Evolutionary conservation across 768 basidiomycete genomes (phyloP).

Genomic region (Nevesoporus exiguus): DNA sequence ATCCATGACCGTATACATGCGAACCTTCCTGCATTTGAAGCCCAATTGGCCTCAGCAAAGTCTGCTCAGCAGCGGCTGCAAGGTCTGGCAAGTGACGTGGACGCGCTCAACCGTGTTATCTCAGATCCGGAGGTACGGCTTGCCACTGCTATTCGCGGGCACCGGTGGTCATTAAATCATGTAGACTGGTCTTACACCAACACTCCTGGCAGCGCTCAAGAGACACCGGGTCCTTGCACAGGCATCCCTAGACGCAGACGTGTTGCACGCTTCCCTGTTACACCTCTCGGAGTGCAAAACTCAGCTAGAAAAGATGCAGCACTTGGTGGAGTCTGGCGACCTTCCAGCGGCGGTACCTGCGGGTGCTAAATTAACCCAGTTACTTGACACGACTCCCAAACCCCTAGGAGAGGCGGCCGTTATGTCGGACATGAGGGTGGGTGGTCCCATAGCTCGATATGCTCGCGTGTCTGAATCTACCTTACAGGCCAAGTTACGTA

Average conservation of each 20-base stretch:
- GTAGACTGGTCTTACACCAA: conserved; percentile 69
- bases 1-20: conserved; percentile 72
- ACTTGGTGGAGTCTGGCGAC: conserved; percentile 51
- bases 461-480: background rate
- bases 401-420: conserved; percentile 53
- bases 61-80: conserved; percentile 60
- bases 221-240: conserved; percentile 63
- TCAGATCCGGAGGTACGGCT: conserved; percentile 56
- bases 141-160: conserved; percentile 1
- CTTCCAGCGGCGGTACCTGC: conserved; percentile 61
- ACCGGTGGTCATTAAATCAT: conserved; percentile 7
- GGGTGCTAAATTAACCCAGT: conserved; percentile 38
- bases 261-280: conserved; percentile 47
- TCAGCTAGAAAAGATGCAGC: conserved; percentile 43
- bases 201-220: conserved; percentile 51
- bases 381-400: conserved; percentile 46
- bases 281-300: conserved; percentile 53
- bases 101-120: conserved; percentile 46
- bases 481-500: conserved; percentile 51
- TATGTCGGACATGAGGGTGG: conserved; percentile 56
- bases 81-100: conserved; percentile 50
- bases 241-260: conserved; percentile 52
- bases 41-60: conserved; percentile 58
- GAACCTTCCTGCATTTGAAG: conserved; percentile 60
- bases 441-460: conserved; percentile 14